A percentile compares a stretch with the other conserved stretches of the same genome.
Conservation (phyloP, 306 rosid genomes). For the Erythrophleum fordii region DNA sequence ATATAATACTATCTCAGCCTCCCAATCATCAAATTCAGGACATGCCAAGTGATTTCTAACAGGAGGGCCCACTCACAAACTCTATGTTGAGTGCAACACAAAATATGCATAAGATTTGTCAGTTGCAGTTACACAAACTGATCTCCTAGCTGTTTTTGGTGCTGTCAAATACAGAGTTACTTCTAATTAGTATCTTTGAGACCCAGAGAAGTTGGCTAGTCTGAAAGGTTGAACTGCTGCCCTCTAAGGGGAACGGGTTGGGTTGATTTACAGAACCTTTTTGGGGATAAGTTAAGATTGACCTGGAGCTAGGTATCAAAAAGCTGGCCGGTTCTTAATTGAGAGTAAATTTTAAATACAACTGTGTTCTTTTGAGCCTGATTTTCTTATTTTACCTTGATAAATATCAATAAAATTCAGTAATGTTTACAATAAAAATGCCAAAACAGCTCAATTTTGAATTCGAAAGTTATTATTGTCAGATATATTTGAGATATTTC, state of each 20-base stretch:
- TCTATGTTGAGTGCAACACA: constrained; percentile 11
- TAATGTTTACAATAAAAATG: neutral
- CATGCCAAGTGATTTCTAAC: constrained; percentile 6
- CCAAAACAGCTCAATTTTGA: neutral
- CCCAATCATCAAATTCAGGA: constrained; percentile 24
- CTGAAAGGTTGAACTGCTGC: neutral
- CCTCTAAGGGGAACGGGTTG: neutral
- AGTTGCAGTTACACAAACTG: constrained; percentile 29
- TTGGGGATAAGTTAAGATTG: neutral
- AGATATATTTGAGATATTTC: neutral
- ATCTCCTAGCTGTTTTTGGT: neutral
- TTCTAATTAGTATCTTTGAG: neutral
- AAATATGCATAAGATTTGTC: neutral
- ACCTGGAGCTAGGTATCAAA: neutral
- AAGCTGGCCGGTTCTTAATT: neutral
- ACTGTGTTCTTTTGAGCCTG: neutral
- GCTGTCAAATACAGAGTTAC: neutral
- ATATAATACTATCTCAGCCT: neutral
- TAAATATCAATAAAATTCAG: neutral
- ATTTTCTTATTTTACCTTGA: neutral
- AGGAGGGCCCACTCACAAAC: constrained; percentile 20
- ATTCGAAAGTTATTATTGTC: neutral
- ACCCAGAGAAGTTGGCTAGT: neutral
- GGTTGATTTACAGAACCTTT: neutral
- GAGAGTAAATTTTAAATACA: neutral